Evolutionary conservation across 208 protist genomes (phyloP), one percentile per base, ranked within the genome.

Genomic region (Paratrypanosoma confusum): DNA sequence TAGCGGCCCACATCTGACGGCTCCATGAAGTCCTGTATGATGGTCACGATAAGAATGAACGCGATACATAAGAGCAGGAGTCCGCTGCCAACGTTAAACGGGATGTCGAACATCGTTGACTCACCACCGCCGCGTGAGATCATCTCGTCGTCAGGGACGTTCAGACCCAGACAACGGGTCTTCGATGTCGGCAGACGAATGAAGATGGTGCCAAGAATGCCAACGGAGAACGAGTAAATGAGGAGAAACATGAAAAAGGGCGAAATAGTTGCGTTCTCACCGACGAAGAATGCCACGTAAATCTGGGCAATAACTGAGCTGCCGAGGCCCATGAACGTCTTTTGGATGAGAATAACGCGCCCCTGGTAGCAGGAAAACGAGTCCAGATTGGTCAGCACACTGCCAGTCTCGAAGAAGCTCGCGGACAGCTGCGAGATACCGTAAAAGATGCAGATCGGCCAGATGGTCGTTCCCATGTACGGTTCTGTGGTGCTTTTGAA

Each of bases 281-380:
- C 57, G 39, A 78, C 65, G 47, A 89, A 82, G 34, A 89, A 84
- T 18, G 72, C 68, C 35, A 81, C 32, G 55, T 85, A 77, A 10
- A 89, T 51, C 27, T 85, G 74, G 3, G 72, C 75, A 17, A 89
- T 72, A 1, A 89, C 39, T 3, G 75, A 72, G 46, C 67, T 84
- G 28, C 80, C 80, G 6, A 89, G 64, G 11, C 80, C 80, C 80
- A 89, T 89, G 43, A 85, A 89, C 3, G 80, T 89, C 47, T 89
- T 89, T 36, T 89, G 80, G 23, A 89, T 85, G 4, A 89, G 36
- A 20, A 89, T 62, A 2, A 89, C 80, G 18, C 75, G 63, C 11
- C 80, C 80, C 23, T 76, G 65, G 26, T 89, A 83, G 45, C 72
- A 82, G 5, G 65, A 73, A 39, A 89, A 82, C 0, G 74, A 63